A percentile compares a stretch with the other conserved stretches of the same genome.
phyloP scores from a whole-genome alignment of 495 filamentous ascomycete species.

The Penicillium soppii region DNA sequence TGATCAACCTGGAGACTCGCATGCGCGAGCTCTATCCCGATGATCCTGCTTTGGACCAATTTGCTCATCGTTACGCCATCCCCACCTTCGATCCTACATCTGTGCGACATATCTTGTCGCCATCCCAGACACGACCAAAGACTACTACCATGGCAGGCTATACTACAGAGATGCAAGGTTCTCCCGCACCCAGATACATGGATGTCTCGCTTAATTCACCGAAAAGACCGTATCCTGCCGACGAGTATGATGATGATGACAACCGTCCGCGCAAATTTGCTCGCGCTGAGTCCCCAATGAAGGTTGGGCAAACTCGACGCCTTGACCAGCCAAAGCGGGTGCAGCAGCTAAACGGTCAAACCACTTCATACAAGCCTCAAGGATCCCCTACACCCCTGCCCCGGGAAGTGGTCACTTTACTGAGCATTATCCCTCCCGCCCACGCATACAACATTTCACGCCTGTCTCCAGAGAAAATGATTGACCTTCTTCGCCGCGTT shows the following conservation, averaged over 20 bases:
- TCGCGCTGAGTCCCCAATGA: constrained; percentile 83
- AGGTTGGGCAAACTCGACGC: constrained; percentile 76
- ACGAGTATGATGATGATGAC: constrained; percentile 69
- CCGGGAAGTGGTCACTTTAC: constrained; percentile 74
- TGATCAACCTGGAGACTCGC: constrained; percentile 84
- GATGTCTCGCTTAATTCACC: constrained; percentile 63
- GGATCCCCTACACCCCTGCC: constrained; percentile 59
- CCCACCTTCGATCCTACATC: constrained; percentile 71
- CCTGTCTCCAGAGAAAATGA: constrained; percentile 69
- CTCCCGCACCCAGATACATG: constrained; percentile 51
- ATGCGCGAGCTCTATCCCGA: constrained; percentile 92
- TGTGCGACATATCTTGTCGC: constrained; percentile 79
- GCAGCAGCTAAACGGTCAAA: constrained; percentile 36
- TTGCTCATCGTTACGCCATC: constrained; percentile 71
- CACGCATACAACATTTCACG: constrained; percentile 64
- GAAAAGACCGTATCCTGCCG: constrained; percentile 66
- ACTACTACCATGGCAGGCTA: constrained; percentile 20
- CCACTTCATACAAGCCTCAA: constrained; percentile 40
- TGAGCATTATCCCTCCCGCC: constrained; percentile 78
- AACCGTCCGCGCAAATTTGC: constrained; percentile 74
- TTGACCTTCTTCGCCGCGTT: constrained; percentile 68
- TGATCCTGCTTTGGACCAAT: constrained; percentile 72
- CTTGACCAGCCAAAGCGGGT: constrained; percentile 72
- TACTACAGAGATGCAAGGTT: constrained; percentile 45
- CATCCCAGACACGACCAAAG: constrained; percentile 72